A percentile compares a stretch with the other conserved stretches of the same genome.
These are phyloP conservation scores for Paralagenidium karlingii DNA, from an alignment of 352 stramenopile genomes.

Conservation along the genomic window DNA sequence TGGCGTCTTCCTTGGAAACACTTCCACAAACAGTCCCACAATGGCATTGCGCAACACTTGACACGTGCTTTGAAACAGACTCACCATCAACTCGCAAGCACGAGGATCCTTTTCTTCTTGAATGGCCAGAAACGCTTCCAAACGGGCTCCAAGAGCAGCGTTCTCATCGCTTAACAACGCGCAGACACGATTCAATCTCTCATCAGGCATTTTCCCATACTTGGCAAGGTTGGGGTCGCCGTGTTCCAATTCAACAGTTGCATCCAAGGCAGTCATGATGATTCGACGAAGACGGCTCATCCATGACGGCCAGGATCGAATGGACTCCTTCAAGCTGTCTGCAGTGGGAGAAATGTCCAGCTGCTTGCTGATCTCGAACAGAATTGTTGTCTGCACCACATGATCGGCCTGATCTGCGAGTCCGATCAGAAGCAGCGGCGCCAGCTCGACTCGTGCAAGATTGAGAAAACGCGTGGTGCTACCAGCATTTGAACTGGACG, in stretches of 20 bases:
- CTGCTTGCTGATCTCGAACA: constrained; percentile 40
- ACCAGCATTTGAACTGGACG: background rate
- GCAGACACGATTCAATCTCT: constrained; percentile 45
- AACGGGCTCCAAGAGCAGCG: constrained; percentile 5
- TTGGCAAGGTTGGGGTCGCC: background rate
- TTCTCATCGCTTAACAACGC: constrained; percentile 35
- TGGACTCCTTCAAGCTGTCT: constrained; percentile 45
- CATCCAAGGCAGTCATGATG: constrained; percentile 5
- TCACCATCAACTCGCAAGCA: constrained; percentile 45
- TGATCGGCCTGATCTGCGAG: constrained; percentile 30
- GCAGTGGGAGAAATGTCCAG: constrained; percentile 24
- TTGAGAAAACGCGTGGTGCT: constrained; percentile 17
- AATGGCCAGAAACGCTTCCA: constrained; percentile 12
- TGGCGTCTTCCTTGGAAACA: constrained; percentile 27
- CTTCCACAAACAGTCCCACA: constrained; percentile 23
- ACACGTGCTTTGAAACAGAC: constrained; percentile 29
- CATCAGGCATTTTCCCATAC: constrained; percentile 10
- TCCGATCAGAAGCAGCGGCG: constrained; percentile 38
- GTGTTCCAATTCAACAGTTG: constrained; percentile 2
- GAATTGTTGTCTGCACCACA: constrained; percentile 30
- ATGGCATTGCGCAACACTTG: constrained; percentile 39
- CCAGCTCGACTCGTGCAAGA: constrained; percentile 33
- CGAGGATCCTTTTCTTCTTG: constrained; percentile 16
- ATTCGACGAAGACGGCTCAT: constrained; percentile 33
- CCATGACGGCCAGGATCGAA: constrained; percentile 62